Base-by-base conservation (phyloP, 768 basidiomycete genomes). In the Kwoniella botswanensis region DNA sequence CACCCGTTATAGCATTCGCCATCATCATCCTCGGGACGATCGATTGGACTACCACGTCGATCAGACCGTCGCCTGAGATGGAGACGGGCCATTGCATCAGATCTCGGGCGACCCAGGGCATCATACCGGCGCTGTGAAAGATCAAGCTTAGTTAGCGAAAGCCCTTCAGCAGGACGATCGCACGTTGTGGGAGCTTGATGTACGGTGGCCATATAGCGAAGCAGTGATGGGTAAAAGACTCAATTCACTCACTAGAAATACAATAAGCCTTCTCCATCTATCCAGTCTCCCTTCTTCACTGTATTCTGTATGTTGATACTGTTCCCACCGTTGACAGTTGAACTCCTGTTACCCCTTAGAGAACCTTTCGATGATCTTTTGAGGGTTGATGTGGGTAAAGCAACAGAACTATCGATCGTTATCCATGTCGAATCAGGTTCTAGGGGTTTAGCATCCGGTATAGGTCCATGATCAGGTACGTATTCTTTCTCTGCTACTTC, bases 51-150 rank as follows among this genome's bases (percentile, higher is more conserved):
- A 83, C 82, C 0, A 84, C 71, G 62, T 84, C 82, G 12, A 83
- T 74, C 59, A 79, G 15, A 1, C 82, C 83, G 44, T 80, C 71
- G 2, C 82, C 83, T n/a, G 76, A 65, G 6, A 69, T 75, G 1
- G 77, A 71, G 1, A 82, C 80, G 1, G 83, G 83, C 76, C 81
- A 84, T 61, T 82, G 82, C 70, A 81, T 79, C 17, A 84, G 75
- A 69, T 83, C 82, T 69, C 79, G 66, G 2, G 76, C 73, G 0
- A 77, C 75, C 73, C 75, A 82, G 6, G 80, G 79, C 65, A 79
- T 70, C 67, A 74, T 63, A 12, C 78, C 80, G 52, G 77, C 76
- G 68, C 78, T 79, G 22, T 0, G 24, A 2, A 60, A 15, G 24
- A 44, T n/a, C 5, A 21, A 44, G 6, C 12, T 15, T n/a, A n/a